Percentiles rank a stretch among this genome's conserved stretches.
Conservation (phyloP, 108 stramenopile species). For the Nitzschia putrida region DNA sequence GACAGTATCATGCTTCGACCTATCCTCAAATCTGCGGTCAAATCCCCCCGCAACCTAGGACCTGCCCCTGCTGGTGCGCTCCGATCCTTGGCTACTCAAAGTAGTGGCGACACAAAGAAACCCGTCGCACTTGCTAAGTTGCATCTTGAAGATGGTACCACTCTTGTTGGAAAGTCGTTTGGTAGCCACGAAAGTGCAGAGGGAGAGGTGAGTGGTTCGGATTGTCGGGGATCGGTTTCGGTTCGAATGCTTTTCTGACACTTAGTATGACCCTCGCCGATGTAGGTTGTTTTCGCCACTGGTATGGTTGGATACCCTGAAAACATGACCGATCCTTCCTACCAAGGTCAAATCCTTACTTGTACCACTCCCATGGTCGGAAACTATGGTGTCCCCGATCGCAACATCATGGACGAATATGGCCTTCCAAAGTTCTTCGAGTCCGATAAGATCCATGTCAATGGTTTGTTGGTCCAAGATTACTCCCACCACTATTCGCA, state of each 20-base stretch:
- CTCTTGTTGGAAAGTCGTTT: conserved; percentile 67
- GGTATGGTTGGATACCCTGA: conserved; percentile 99
- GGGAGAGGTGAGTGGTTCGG: conserved; percentile 72
- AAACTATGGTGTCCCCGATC: conserved; percentile 97
- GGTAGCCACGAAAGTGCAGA: conserved; percentile 76
- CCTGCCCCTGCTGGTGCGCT: background rate
- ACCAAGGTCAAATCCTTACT: conserved; percentile 93
- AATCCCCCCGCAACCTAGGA: background rate
- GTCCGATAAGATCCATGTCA: conserved; percentile 91
- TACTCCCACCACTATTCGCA: conserved; percentile 92
- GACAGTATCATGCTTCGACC: background rate
- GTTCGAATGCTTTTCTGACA: background rate
- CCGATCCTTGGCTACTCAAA: conserved; percentile 45
- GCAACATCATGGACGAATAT: conserved; percentile 74
- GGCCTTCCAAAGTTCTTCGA: conserved; percentile 93
- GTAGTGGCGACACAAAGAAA: conserved; percentile 64
- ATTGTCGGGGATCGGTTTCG: background rate
- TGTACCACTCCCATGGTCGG: conserved; percentile 96
- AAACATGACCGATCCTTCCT: conserved; percentile 97
- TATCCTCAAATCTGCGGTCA: background rate
- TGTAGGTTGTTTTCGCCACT: conserved; percentile 98
- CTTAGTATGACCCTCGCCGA: background rate
- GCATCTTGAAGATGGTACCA: conserved; percentile 84
- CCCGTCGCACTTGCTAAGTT: conserved; percentile 76
- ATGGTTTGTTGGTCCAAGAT: conserved; percentile 91